Conservation (phyloP, 2,329 filamentous ascomycete genomes). For the Apiospora koreana region DNA sequence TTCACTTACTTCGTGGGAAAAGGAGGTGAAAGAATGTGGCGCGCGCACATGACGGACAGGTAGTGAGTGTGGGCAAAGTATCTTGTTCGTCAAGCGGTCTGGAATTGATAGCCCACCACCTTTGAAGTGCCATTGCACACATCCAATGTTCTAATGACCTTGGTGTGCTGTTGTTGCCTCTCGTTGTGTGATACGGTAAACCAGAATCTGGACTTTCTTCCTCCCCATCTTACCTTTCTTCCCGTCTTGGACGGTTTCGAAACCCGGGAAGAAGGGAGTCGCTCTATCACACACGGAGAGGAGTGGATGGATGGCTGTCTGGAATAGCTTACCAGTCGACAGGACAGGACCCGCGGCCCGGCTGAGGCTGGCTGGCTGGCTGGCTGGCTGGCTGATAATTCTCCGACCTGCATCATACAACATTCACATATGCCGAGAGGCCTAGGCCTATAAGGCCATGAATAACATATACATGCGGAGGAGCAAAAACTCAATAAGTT, state of each 20-base stretch:
- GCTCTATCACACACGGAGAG: not conserved
- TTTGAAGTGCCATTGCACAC: not conserved
- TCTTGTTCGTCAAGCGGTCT: not conserved
- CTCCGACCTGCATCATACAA: not conserved
- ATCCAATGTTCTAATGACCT: no score
- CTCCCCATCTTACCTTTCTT: not conserved
- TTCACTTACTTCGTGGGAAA: not conserved
- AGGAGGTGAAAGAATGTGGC: not conserved
- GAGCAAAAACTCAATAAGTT: not conserved
- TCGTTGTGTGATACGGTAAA: not conserved
- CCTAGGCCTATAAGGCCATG: not conserved
- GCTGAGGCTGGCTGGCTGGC: no score
- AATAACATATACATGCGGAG: not conserved
- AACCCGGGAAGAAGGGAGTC: not conserved
- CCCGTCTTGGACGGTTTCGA: not conserved
- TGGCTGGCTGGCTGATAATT: not conserved
- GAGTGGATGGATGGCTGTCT: not conserved
- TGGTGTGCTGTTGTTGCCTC: no score
- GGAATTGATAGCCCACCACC: not conserved
- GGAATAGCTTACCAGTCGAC: not conserved
- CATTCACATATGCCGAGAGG: not conserved
- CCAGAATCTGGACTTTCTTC: not conserved
- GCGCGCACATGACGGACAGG: not conserved
- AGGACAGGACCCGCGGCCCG: not conserved
- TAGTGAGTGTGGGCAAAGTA: not conserved